Percentiles rank a stretch among this genome's conserved stretches.
These are phyloP conservation scores for Lentinula guzmanii DNA, from an alignment of 768 basidiomycete genomes.

Conservation along the genomic window DNA sequence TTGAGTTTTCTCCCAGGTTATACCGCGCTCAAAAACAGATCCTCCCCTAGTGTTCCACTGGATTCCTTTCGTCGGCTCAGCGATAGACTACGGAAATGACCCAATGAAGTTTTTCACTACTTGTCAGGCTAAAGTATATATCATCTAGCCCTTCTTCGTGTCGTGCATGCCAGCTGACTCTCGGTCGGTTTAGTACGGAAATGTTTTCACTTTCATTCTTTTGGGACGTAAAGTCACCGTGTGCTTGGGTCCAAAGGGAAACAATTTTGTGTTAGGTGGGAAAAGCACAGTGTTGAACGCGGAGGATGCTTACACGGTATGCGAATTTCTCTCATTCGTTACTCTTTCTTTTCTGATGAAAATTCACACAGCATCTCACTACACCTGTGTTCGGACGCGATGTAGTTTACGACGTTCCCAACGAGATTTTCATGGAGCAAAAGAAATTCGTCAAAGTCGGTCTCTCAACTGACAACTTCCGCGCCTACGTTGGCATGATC, in stretches of 20 bases:
- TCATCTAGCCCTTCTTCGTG: background rate
- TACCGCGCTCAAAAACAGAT: constrained; percentile 61
- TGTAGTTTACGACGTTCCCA: constrained; percentile 96
- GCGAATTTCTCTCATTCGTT: constrained; percentile 9
- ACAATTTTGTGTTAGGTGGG: constrained; percentile 91
- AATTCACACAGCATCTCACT: constrained; percentile 62
- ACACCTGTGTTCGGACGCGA: constrained; percentile 96
- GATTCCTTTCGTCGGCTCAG: constrained; percentile 87
- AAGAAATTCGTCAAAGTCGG: constrained; percentile 98
- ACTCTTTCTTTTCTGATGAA: constrained; percentile 8
- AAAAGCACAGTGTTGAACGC: constrained; percentile 90
- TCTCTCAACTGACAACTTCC: constrained; percentile 86
- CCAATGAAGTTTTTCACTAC: constrained; percentile 83
- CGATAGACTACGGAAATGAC: constrained; percentile 85
- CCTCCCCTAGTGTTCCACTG: constrained; percentile 94
- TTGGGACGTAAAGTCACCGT: constrained; percentile 89
- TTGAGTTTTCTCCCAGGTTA: constrained; percentile 33
- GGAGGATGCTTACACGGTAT: constrained; percentile 93
- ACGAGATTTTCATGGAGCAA: constrained; percentile 97
- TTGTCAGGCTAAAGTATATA: constrained; percentile 68
- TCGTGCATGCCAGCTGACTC: background rate
- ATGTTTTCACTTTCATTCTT: constrained; percentile 94
- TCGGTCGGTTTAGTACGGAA: constrained; percentile 62
- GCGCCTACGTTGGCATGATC: constrained; percentile 77
- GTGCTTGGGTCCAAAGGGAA: constrained; percentile 85